These are phyloP conservation scores for Paspalum vaginatum DNA, from an alignment of 176 grass and related monocot genomes.

Conservation along the genomic window DNA sequence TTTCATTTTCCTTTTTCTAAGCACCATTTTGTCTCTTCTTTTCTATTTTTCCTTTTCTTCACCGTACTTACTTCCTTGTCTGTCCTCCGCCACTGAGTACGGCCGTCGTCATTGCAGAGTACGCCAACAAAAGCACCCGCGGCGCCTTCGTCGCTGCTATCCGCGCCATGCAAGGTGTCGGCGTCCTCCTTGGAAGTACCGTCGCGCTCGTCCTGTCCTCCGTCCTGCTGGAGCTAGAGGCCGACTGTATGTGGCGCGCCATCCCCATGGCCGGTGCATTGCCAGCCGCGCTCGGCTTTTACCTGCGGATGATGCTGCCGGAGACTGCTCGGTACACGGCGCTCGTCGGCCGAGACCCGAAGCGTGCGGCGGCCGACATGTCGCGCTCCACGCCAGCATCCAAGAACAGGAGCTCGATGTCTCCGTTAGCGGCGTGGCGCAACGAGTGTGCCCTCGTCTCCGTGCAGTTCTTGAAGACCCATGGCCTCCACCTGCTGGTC, in stretches of 20 bases:
- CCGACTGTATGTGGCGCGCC: not conserved
- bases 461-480: conserved; percentile 8
- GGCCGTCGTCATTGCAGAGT: no score
- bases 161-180: not conserved
- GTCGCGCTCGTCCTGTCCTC: not conserved
- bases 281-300: not conserved
- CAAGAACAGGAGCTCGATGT: not conserved
- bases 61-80: no score
- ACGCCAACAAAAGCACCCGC: not conserved
- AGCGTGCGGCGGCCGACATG: conserved; percentile 61
- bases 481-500: conserved; percentile 36
- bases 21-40: no score
- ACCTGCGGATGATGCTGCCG: not conserved
- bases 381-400: conserved; percentile 15
- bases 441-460: conserved; percentile 30
- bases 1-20: no score
- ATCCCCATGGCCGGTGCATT: not conserved
- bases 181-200: not conserved
- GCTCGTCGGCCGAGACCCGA: conserved; percentile 48
- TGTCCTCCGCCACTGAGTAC: no score
- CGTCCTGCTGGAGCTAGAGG: not conserved
- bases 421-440: no score
- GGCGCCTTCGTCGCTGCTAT: not conserved
- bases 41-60: no score
- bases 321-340: conserved; percentile 58